Evolutionary conservation across 1,284 basidiomycete genomes (phyloP), one percentile per base, ranked within the genome.

Genomic region (Chondrostereum purpureum): DNA sequence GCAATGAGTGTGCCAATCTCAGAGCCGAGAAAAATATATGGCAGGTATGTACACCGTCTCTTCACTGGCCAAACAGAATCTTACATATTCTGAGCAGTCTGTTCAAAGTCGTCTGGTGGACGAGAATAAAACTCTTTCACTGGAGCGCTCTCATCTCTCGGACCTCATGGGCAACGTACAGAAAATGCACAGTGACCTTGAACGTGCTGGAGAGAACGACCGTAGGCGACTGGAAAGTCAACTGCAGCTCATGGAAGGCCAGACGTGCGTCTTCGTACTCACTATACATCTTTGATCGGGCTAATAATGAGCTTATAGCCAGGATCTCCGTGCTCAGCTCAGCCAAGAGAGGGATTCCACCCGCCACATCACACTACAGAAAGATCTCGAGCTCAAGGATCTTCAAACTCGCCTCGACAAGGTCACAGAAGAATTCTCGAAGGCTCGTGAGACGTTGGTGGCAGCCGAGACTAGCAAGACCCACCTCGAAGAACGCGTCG

Each of bases 11-110:
- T 49, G 85, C 89, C 1, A 92, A 88, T 55, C 74, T 95, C 22
- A 79, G 85, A 21, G 91, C 92, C 0, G 94, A 97, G 73, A 92
- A 91, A 70, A 86, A 84, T 56, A 87, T 93, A 35, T 92, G 87
- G 86, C 88, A 89, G 80, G 90, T 88, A 43, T 42, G 80, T 61
- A 2, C 14, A 19, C 19, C 4, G 33, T 34, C 10, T 42, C 3
- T 45, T 8, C n/a, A 20, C 21, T 20, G 21, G 50, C 31, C 42
- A n/a, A n/a, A n/a, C n/a, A n/a, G n/a, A n/a, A n/a, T n/a, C n/a
- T n/a, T n/a, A n/a, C n/a, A n/a, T n/a, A n/a, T 36, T 42, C 39
- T 35, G 10, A 44, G 17, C 46, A 86, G 89, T 80, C 78, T 51
- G 75, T 87, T 12, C 88, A 94, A 73, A 59, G 57, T 33, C 81